Conservation (phyloP, 306 rosid genomes). For the Castanea sativa region DNA sequence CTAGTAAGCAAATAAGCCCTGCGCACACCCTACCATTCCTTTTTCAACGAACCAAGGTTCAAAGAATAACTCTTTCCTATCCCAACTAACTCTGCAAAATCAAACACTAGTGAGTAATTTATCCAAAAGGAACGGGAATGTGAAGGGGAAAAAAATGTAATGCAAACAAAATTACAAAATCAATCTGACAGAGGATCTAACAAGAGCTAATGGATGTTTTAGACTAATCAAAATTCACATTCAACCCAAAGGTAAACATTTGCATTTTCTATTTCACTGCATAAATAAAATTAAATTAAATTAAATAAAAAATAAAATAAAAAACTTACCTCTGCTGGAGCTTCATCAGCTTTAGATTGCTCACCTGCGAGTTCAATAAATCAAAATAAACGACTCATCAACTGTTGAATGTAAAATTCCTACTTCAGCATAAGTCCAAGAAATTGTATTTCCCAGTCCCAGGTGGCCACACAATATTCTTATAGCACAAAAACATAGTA, state of each 20-base stretch:
- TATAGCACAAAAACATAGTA: background rate
- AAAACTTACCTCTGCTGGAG: slow-evolving; percentile 24
- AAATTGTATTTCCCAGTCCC: background rate
- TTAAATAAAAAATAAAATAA: background rate
- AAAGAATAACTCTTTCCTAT: background rate
- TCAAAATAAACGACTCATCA: background rate
- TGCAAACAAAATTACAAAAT: background rate
- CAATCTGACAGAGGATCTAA: background rate
- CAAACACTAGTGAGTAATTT: background rate
- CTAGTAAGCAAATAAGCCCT: background rate
- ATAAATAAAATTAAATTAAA: background rate
- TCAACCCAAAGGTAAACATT: background rate
- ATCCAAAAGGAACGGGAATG: background rate
- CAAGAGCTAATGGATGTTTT: background rate
- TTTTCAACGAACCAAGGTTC: background rate
- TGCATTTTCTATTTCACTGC: background rate
- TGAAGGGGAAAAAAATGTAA: background rate
- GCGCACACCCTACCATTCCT: background rate
- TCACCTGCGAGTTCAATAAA: slow-evolving; percentile 25
- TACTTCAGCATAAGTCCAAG: background rate
- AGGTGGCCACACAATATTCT: background rate
- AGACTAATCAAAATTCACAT: background rate
- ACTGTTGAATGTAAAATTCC: background rate
- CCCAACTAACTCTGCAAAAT: slow-evolving; percentile 21
- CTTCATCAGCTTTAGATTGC: slow-evolving; percentile 24